Evolutionary conservation across 768 basidiomycete species (phyloP).

Genomic region (Boletales sp.): DNA sequence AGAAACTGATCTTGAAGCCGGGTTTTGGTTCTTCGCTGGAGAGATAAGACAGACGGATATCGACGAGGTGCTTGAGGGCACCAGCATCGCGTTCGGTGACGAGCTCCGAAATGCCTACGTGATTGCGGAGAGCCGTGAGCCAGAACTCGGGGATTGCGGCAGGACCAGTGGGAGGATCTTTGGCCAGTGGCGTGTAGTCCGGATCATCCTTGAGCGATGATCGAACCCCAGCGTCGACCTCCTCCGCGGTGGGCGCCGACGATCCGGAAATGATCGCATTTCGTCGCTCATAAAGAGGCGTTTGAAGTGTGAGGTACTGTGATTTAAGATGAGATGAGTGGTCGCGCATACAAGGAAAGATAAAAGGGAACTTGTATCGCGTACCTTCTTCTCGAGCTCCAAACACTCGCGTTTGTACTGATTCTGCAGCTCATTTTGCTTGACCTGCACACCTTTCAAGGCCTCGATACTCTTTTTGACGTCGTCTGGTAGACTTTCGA

Average conservation of each 20-base stretch:
- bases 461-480: slow-evolving; percentile 86
- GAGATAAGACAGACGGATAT: slow-evolving; percentile 80
- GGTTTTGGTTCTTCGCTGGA: slow-evolving; percentile 59
- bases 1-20: slow-evolving; percentile 90
- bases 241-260: slow-evolving; percentile 68
- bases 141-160: slow-evolving; percentile 88
- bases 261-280: slow-evolving; percentile 78
- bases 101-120: slow-evolving; percentile 77
- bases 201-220: slow-evolving; percentile 73
- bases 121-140: slow-evolving; percentile 94
- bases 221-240: slow-evolving; percentile 77
- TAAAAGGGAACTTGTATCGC: slow-evolving; percentile 18
- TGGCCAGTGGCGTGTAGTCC: slow-evolving; percentile 59
- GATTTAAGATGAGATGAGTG: slow-evolving; percentile 1
- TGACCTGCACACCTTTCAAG: slow-evolving; percentile 89
- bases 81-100: slow-evolving; percentile 91
- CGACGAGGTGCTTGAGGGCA: slow-evolving; percentile 78
- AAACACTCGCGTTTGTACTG: slow-evolving; percentile 92
- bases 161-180: slow-evolving; percentile 41
- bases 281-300: slow-evolving; percentile 86
- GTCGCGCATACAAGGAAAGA: slow-evolving; percentile 14
- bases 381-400: slow-evolving; percentile 92
- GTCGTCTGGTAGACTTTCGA: slow-evolving; percentile 79
- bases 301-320: slow-evolving; percentile 72
- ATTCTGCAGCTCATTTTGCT: slow-evolving; percentile 87